Evolutionary conservation across 371 early-diverging fungal genomes (phyloP).

Genomic region (Dinochytrium kinnereticum): DNA sequence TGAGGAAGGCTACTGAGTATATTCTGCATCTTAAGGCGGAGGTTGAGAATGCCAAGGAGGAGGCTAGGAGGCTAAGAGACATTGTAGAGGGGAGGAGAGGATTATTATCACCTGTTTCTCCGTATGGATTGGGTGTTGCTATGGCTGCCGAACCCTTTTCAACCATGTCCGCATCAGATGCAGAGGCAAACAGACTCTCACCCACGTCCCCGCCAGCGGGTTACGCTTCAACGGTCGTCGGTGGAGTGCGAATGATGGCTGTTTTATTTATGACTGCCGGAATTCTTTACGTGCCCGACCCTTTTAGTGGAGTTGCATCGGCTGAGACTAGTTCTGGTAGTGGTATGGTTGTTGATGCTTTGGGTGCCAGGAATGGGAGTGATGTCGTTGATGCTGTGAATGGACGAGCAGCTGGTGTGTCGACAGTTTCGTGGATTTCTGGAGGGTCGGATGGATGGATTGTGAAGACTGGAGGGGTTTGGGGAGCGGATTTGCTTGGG

Average conservation of each 20-base stretch:
- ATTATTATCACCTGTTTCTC: too few relatives aligned
- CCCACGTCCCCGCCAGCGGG: too few relatives aligned
- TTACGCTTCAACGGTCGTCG: too few relatives aligned
- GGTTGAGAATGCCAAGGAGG: conserved; percentile 14
- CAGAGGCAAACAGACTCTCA: too few relatives aligned
- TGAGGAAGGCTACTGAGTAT: conserved; percentile 88
- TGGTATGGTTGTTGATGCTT: not conserved
- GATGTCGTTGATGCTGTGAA: too few relatives aligned
- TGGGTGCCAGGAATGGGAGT: not conserved
- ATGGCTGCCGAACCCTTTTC: too few relatives aligned
- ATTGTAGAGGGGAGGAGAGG: conserved; percentile 18
- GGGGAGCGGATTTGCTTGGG: not conserved
- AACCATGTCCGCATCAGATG: too few relatives aligned
- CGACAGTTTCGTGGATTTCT: not conserved
- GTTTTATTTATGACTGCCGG: conserved; percentile 43
- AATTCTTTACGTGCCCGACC: conserved; percentile 42
- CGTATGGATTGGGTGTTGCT: too few relatives aligned
- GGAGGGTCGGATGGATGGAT: too few relatives aligned
- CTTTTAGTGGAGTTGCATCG: conserved; percentile 31
- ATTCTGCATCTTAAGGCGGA: conserved; percentile 65
- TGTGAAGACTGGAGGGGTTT: too few relatives aligned
- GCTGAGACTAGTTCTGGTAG: not conserved
- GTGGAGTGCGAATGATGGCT: conserved; percentile 35
- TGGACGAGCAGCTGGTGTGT: not conserved
- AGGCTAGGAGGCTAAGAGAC: conserved; percentile 12